These are phyloP conservation scores for Fusarium liriodendri DNA, from an alignment of 2,329 filamentous ascomycete species.

Conservation along the genomic window DNA sequence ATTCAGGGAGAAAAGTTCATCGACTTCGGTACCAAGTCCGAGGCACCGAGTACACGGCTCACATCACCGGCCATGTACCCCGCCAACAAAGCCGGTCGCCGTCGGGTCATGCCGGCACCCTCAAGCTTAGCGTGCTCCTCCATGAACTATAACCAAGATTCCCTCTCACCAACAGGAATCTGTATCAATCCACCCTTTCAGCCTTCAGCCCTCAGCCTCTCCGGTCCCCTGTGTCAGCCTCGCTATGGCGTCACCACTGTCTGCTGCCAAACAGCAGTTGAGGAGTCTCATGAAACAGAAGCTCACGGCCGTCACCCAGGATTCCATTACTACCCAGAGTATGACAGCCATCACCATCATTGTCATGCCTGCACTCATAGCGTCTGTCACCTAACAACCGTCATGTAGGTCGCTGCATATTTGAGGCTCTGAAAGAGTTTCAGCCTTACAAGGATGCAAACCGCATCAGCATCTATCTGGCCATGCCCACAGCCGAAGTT, in stretches of 20 bases:
- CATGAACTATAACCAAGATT: slow-evolving; percentile 13
- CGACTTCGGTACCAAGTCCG: not conserved
- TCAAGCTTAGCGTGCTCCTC: slow-evolving; percentile 20
- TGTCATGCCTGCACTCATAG: slow-evolving; percentile 11
- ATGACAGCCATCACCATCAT: slow-evolving; percentile 47
- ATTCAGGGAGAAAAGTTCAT: not conserved
- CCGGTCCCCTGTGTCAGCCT: slow-evolving; percentile 20
- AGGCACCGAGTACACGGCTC: slow-evolving; percentile 11
- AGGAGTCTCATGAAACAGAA: slow-evolving; percentile 75
- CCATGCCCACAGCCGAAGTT: slow-evolving; percentile 90
- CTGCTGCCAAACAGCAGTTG: slow-evolving; percentile 80
- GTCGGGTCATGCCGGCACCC: slow-evolving; percentile 18
- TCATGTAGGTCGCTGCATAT: slow-evolving; percentile 71
- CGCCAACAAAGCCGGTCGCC: slow-evolving; percentile 1
- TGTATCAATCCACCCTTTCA: slow-evolving; percentile 15
- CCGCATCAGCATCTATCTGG: slow-evolving; percentile 87
- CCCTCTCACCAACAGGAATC: slow-evolving; percentile 18
- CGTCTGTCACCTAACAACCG: slow-evolving; percentile 30
- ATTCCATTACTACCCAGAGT: slow-evolving; percentile 78
- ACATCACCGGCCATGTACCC: slow-evolving; percentile 21
- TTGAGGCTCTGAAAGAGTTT: slow-evolving; percentile 72
- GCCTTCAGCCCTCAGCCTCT: not conserved
- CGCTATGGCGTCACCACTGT: slow-evolving; percentile 65
- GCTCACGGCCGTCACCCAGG: slow-evolving; percentile 70
- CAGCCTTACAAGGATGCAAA: slow-evolving; percentile 80